Conservation (phyloP, 371 early-diverging fungal genomes). For the Mycotypha africana region DNA sequence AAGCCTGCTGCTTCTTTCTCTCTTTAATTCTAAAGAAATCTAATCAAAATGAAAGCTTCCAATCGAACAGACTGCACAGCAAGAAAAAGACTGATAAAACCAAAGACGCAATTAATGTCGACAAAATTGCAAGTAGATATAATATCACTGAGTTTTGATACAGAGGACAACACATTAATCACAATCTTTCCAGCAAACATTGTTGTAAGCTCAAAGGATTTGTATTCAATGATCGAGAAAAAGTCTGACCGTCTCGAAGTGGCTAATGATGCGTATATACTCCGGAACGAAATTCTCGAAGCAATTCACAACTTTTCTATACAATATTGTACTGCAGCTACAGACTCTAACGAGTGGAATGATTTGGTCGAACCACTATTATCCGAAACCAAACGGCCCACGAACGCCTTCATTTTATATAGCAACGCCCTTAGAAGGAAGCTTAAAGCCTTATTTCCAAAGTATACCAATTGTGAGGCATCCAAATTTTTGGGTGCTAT, state of each 20-base stretch:
- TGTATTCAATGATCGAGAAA: constrained; percentile 6
- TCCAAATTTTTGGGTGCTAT: constrained; percentile 14
- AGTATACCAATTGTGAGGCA: constrained; percentile 7
- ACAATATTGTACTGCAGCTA: constrained; percentile 67
- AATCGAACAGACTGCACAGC: too few species aligned
- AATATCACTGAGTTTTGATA: too few species aligned
- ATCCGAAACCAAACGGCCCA: constrained; percentile 5
- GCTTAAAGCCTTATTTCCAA: constrained; percentile 5
- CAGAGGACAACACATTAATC: constrained; percentile 2
- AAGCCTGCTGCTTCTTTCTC: too few species aligned
- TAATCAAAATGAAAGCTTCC: too few species aligned
- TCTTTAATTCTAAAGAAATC: too few species aligned
- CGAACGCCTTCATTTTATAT: constrained; percentile 14
- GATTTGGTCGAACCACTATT: background rate
- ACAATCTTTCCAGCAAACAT: constrained; percentile 1
- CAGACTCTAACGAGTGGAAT: constrained; percentile 12
- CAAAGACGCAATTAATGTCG: too few species aligned
- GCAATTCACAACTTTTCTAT: constrained; percentile 57
- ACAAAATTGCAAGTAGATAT: too few species aligned
- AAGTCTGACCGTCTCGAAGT: background rate
- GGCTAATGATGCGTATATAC: background rate
- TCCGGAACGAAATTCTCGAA: constrained; percentile 3
- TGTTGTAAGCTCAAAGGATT: background rate
- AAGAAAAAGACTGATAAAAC: too few species aligned
- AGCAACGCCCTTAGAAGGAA: constrained; percentile 2